phyloP scores from a whole-genome alignment of 108 stramenopile species.

The Chaetoceros muelleri region DNA sequence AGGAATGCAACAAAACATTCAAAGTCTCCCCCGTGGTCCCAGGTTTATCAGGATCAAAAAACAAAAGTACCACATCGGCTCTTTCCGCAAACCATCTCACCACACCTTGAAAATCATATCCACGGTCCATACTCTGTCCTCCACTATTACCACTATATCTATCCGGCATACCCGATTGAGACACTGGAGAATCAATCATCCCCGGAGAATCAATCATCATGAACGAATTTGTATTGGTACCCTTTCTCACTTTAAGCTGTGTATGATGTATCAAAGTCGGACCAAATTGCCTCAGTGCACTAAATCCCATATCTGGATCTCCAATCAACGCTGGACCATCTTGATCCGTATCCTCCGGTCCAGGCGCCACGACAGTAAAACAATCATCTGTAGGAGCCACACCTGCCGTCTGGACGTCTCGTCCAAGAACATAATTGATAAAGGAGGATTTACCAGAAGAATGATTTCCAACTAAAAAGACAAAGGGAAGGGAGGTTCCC shows the following conservation, averaged over 20 bases:
- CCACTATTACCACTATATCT: conserved; percentile 4
- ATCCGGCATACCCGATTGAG: conserved; percentile 25
- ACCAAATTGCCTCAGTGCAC: conserved; percentile 85
- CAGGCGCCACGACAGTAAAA: conserved; percentile 97
- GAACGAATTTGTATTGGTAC: conserved; percentile 45
- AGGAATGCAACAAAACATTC: conserved; percentile 77
- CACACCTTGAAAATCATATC: conserved; percentile 96
- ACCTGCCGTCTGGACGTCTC: conserved; percentile 91
- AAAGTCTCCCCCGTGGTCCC: conserved; percentile 99
- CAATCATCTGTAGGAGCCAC: conserved; percentile 99
- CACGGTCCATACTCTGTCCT: conserved; percentile 73
- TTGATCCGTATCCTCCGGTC: conserved; percentile 84
- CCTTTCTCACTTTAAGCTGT: conserved; percentile 77
- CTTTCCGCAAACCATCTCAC: conserved; percentile 94
- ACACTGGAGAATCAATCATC: conserved; percentile 91
- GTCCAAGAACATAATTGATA: conserved; percentile 90
- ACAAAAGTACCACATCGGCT: conserved; percentile 96
- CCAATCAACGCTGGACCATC: conserved; percentile 77
- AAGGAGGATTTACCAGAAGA: conserved; percentile 91
- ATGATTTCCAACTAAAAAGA: conserved; percentile 96
- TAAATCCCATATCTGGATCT: conserved; percentile 97
- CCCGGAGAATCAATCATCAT: conserved; percentile 94
- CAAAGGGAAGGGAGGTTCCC: conserved; percentile 85
- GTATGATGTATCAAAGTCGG: conserved; percentile 94
- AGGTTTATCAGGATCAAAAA: conserved; percentile 93